Base-by-base conservation (phyloP, 2,329 filamentous ascomycete species). In the Mariannaea sp. region DNA sequence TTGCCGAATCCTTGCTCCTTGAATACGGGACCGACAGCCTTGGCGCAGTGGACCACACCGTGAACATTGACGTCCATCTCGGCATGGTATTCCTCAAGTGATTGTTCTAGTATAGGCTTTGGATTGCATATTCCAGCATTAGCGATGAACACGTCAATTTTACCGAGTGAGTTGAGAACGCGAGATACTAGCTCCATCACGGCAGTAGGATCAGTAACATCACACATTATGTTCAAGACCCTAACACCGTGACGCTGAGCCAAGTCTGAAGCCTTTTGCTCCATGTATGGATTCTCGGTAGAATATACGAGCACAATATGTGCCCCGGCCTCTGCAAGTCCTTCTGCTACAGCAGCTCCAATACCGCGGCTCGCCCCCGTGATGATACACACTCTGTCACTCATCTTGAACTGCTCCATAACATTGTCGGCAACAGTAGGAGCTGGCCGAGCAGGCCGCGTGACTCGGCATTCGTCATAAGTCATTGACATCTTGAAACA, bases 11-110 rank as follows among this genome's bases (percentile, higher is more conserved):
- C 65, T 24, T 64, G 64, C 26, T 52, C 42, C 51, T 66, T 61
- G 47, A 69, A 68, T 8, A 66, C 59, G 14, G 60, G 49, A 2
- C 64, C 62, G 2, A 62, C 62, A 2, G 60, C 50, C 26, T 59
- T 53, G n/a, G 62, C 63, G 5, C 61, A 64, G 60, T 60, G 65
- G 57, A 65, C 65, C 9, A 62, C 62, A 13, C 65, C 63, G 41
- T 67, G 66, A 50, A 67, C 64, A 55, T 70, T 68, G 10, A 66
- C 60, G 7, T 39, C 65, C 66, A 70, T 7, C 53, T 53, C n/a
- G n/a, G n/a, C n/a, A n/a, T n/a, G n/a, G 13, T 65, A 58, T 38
- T 68, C 62, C 7, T 57, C 60, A 32, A n/a, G n/a, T n/a, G n/a
- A n/a, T n/a, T 65, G 67, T 10, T 70, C 66, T 3, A 69, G 58